Evolutionary conservation across 345 rosid genomes (phyloP).

Genomic region (Rhodamnia rubescens): DNA sequence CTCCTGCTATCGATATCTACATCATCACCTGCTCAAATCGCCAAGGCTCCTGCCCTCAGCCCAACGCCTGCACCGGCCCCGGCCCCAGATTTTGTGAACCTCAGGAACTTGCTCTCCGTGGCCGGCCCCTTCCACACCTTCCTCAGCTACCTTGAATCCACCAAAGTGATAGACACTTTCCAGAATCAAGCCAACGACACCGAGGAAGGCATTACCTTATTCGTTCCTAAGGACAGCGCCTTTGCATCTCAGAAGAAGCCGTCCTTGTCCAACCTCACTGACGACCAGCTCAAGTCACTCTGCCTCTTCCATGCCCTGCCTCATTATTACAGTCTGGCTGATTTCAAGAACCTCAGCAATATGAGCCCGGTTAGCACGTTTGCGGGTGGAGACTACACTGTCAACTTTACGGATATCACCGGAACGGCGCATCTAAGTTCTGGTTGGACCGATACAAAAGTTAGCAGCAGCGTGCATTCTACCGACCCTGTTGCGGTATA

Average conservation of each 20-base stretch:
- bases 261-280: conserved; percentile 58
- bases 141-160: conserved; percentile 58
- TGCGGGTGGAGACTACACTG: conserved; percentile 58
- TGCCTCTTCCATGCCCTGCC: conserved; percentile 86
- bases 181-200: conserved; percentile 96
- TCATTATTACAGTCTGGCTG: conserved; percentile 63
- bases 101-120: conserved; percentile 60
- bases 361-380: conserved; percentile 52
- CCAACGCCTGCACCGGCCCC: conserved; percentile 87
- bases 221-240: conserved; percentile 77
- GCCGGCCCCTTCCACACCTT: conserved; percentile 93
- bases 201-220: conserved; percentile 80
- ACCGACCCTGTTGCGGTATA: conserved; percentile 86
- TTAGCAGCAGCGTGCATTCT: conserved; percentile 74
- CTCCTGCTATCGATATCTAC: conserved; percentile 22
- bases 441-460: conserved; percentile 70
- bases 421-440: conserved; percentile 63
- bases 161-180: conserved; percentile 86
- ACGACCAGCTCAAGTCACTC: conserved; percentile 68
- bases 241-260: conserved; percentile 66
- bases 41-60: conserved; percentile 29
- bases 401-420: conserved; percentile 62
- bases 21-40: conserved; percentile 32
- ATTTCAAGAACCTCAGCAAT: conserved; percentile 77
- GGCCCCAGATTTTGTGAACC: conserved; percentile 60